A percentile compares a stretch with the other conserved stretches of the same genome.
Conservation (phyloP, 148 eudicot genomes). For the Rheum nobile region DNA sequence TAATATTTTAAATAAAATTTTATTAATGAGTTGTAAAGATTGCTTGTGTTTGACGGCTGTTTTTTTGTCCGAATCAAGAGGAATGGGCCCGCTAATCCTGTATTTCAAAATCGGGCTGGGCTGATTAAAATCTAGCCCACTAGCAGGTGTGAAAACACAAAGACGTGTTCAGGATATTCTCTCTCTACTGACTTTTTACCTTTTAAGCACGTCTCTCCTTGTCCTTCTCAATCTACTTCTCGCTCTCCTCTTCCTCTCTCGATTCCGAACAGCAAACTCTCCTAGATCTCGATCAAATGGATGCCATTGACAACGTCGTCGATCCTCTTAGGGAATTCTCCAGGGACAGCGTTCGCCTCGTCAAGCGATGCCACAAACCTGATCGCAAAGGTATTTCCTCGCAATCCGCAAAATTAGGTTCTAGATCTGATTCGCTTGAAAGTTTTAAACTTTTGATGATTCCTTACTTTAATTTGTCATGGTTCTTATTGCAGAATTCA, state of each 20-base stretch:
- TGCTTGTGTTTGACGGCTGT: no score
- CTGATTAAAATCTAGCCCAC: not conserved
- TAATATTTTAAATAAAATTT: no score
- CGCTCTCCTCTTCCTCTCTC: not conserved
- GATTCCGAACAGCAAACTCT: not conserved
- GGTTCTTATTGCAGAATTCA: slow-evolving; percentile 10
- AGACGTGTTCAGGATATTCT: not conserved
- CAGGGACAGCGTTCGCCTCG: slow-evolving; percentile 23
- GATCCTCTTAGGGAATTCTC: slow-evolving; percentile 25
- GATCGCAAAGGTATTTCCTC: slow-evolving; percentile 18
- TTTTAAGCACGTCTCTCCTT: not conserved
- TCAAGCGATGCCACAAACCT: slow-evolving; percentile 26
- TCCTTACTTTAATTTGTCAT: not conserved
- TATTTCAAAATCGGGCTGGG: not conserved
- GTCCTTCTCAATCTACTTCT: not conserved
- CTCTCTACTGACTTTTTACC: not conserved
- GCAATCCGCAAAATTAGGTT: not conserved
- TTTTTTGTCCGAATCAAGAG: no score
- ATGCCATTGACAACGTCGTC: slow-evolving; percentile 18
- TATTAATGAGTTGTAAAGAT: no score
- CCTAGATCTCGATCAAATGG: slow-evolving; percentile 5
- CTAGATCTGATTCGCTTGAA: not conserved
- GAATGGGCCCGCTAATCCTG: not conserved
- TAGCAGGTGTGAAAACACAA: not conserved
- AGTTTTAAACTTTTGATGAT: not conserved